Evolutionary conservation across 2,329 filamentous ascomycete species (phyloP).

Genomic region (Diaporthe australafricana): DNA sequence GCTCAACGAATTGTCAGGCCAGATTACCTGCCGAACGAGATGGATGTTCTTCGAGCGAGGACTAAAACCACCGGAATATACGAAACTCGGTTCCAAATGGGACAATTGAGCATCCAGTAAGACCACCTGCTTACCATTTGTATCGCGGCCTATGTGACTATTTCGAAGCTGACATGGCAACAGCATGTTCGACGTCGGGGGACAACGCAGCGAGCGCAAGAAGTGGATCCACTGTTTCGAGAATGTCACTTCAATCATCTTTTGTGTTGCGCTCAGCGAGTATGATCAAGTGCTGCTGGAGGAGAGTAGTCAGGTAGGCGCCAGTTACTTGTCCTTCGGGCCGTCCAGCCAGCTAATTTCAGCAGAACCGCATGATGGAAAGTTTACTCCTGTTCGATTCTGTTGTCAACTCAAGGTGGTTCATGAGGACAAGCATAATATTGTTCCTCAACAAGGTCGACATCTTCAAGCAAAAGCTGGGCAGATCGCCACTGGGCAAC

Average conservation of each 20-base stretch:
- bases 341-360: constrained; percentile 36
- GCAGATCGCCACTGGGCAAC: constrained; percentile 87
- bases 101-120: constrained; percentile 97
- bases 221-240: constrained; percentile 99
- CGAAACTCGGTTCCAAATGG: constrained; percentile 98
- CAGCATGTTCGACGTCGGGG: constrained; percentile 99
- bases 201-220: constrained; percentile 96
- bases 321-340: neutral
- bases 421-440: constrained; percentile 98
- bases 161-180: constrained; percentile 41
- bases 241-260: constrained; percentile 99
- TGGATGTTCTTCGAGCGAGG: constrained; percentile 93
- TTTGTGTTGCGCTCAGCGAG: constrained; percentile 97
- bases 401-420: constrained; percentile 98
- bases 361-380: constrained; percentile 99
- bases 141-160: neutral
- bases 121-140: constrained; percentile 49
- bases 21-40: constrained; percentile 92
- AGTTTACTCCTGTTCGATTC: constrained; percentile 96
- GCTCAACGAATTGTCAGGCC: constrained; percentile 84
- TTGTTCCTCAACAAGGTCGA: constrained; percentile 99
- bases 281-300: constrained; percentile 98
- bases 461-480: constrained; percentile 95
- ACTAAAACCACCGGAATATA: constrained; percentile 99
- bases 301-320: constrained; percentile 91